Percentiles rank a stretch among this genome's conserved stretches.
phyloP scores from a whole-genome alignment of 1,139 yeast genomes.

The Nakaseomyces glabratus region DNA sequence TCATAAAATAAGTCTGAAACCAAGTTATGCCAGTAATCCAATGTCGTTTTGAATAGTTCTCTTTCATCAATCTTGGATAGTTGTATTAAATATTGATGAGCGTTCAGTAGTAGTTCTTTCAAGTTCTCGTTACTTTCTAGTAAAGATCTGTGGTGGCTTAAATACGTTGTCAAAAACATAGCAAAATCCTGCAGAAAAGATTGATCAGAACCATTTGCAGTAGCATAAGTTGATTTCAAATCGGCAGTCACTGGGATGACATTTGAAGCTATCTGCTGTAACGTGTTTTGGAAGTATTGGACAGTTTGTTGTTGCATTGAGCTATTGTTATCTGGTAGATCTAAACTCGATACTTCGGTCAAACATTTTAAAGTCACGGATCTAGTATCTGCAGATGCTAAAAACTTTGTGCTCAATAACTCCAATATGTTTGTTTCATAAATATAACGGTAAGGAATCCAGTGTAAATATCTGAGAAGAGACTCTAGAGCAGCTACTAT shows the following conservation, averaged over 20 bases:
- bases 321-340: slow-evolving; percentile 52
- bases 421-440: slow-evolving; percentile 78
- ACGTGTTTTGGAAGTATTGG: slow-evolving; percentile 59
- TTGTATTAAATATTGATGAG: slow-evolving; percentile 75
- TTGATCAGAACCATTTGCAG: slow-evolving; percentile 78
- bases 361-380: slow-evolving; percentile 81
- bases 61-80: slow-evolving; percentile 90
- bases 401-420: slow-evolving; percentile 63
- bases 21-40: slow-evolving; percentile 87
- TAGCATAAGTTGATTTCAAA: slow-evolving; percentile 60
- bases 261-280: slow-evolving; percentile 55
- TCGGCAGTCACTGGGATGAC: slow-evolving; percentile 73
- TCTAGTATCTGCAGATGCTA: slow-evolving; percentile 73
- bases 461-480: slow-evolving; percentile 74
- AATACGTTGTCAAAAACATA: slow-evolving; percentile 79
- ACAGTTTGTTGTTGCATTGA: slow-evolving; percentile 42
- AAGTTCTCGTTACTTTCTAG: slow-evolving; percentile 57
- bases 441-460: slow-evolving; percentile 88
- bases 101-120: slow-evolving; percentile 54
- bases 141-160: slow-evolving; percentile 64
- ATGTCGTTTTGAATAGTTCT: slow-evolving; percentile 87
- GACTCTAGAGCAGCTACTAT: slow-evolving; percentile 80
- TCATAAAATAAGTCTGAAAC: slow-evolving; percentile 77
- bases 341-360: slow-evolving; percentile 75
- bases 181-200: slow-evolving; percentile 93